phyloP scores from a whole-genome alignment of 352 stramenopile species.

The Phytophthora podocarpi region DNA sequence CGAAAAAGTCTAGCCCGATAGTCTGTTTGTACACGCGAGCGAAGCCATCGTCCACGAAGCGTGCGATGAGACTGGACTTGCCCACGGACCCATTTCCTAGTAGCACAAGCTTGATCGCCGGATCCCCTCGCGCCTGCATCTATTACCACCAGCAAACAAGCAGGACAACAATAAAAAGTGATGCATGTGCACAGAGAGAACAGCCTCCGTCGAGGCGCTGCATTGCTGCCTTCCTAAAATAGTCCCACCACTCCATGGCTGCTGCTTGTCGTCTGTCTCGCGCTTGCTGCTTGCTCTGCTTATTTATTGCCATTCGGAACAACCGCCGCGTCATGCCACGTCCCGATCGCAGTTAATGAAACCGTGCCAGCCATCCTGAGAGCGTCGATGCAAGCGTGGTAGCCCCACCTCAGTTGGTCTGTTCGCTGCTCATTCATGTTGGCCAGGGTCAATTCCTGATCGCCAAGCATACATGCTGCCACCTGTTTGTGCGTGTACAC shows the following conservation, averaged over 20 bases:
- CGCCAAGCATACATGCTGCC: conserved; percentile 10
- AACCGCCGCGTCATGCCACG: conserved; percentile 6
- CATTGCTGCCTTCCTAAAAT: conserved; percentile 43
- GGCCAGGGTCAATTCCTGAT: conserved; percentile 7
- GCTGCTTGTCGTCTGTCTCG: conserved; percentile 16
- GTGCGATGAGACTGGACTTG: conserved; percentile 85
- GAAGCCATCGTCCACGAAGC: conserved; percentile 86
- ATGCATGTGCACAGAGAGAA: conserved; percentile 28
- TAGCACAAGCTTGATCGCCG: conserved; percentile 85
- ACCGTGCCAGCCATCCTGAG: conserved; percentile 20
- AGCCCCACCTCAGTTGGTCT: conserved; percentile 13
- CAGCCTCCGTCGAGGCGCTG: conserved; percentile 28
- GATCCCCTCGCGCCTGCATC: conserved; percentile 45
- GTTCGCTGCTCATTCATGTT: conserved; percentile 11
- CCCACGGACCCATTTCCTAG: conserved; percentile 88
- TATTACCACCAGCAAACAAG: conserved; percentile 7
- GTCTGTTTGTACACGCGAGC: conserved; percentile 88
- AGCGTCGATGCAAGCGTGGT: conserved; percentile 6
- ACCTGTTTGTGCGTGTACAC: conserved; percentile 11
- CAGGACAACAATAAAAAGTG: conserved; percentile 7
- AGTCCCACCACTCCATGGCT: conserved; percentile 30
- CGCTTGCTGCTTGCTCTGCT: conserved; percentile 32
- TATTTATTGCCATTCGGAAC: conserved; percentile 20
- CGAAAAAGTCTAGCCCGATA: conserved; percentile 87
- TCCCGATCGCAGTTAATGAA: conserved; percentile 13